Conservation (phyloP, 768 basidiomycete species). For the Mycena metata region DNA sequence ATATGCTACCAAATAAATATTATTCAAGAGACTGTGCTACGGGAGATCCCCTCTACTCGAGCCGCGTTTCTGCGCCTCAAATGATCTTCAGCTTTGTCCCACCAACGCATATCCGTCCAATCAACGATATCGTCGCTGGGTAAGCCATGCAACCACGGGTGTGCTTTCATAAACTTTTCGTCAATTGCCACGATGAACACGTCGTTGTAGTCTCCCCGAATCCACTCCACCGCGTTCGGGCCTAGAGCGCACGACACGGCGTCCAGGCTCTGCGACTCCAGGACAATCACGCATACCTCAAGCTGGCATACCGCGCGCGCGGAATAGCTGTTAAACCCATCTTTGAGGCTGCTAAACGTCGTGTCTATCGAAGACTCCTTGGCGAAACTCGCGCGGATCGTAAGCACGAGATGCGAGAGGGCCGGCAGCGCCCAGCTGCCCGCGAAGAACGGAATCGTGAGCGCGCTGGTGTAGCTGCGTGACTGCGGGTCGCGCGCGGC, state of each 20-base stretch:
- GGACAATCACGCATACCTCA: not conserved
- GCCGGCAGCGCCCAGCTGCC: not conserved
- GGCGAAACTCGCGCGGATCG: too few relatives aligned
- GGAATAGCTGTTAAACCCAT: too few relatives aligned
- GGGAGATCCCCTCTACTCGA: not conserved
- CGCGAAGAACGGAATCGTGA: conserved; percentile 1
- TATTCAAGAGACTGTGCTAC: not conserved
- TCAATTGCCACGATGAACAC: not conserved
- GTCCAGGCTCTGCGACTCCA: conserved; percentile 1
- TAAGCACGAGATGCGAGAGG: too few relatives aligned
- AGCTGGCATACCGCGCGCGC: too few relatives aligned
- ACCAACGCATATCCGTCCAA: too few relatives aligned
- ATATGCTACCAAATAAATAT: not conserved
- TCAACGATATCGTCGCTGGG: too few relatives aligned
- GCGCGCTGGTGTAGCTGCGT: conserved; percentile 1
- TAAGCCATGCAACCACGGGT: too few relatives aligned
- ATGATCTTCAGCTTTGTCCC: not conserved
- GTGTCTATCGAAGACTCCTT: too few relatives aligned
- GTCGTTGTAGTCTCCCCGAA: conserved; percentile 1
- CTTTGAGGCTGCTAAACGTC: too few relatives aligned
- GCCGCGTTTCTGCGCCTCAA: conserved; percentile 1
- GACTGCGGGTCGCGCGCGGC: conserved; percentile 1
- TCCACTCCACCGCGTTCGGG: conserved; percentile 1
- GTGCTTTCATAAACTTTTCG: not conserved
- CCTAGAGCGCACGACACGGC: conserved; percentile 1